A percentile compares a stretch with the other conserved stretches of the same genome.
Evolutionary conservation across 78 protist species (phyloP).

Genomic region (Dictyostelium brefeldianum): DNA sequence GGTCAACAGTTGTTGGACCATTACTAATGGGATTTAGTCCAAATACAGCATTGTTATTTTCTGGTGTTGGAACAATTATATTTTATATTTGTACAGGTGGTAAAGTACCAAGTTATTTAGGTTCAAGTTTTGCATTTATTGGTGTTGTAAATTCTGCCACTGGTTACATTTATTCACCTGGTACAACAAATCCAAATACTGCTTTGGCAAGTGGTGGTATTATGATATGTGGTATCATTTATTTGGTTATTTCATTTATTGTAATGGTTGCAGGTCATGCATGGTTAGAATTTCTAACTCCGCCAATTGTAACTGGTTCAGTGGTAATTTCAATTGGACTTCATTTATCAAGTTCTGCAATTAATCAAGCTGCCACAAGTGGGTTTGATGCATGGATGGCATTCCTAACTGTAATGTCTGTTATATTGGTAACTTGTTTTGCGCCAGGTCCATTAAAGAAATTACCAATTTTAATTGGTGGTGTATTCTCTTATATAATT

Average conservation of each 20-base stretch:
- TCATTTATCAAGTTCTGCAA: background rate
- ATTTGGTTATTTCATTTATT: slow-evolving; percentile 1
- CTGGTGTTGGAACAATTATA: slow-evolving; percentile 47
- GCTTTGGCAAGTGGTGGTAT: slow-evolving; percentile 33
- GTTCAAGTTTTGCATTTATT: slow-evolving; percentile 49
- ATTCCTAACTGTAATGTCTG: background rate
- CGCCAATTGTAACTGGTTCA: slow-evolving; percentile 46
- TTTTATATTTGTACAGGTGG: slow-evolving; percentile 39
- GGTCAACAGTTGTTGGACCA: slow-evolving; percentile 25
- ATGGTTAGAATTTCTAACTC: slow-evolving; percentile 40
- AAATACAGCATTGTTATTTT: background rate
- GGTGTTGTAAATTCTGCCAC: slow-evolving; percentile 59
- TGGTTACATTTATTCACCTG: background rate
- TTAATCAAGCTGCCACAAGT: background rate
- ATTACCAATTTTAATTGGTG: slow-evolving; percentile 47
- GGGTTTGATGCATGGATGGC: slow-evolving; percentile 64
- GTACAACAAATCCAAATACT: slow-evolving; percentile 12
- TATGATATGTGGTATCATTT: slow-evolving; percentile 16
- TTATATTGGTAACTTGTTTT: background rate
- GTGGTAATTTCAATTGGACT: slow-evolving; percentile 28
- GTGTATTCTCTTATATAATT: background rate
- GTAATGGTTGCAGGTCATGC: slow-evolving; percentile 24
- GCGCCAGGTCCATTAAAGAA: slow-evolving; percentile 41
- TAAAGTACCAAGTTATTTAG: slow-evolving; percentile 26
- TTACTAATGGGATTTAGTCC: slow-evolving; percentile 29